Percentiles rank a stretch among this genome's conserved stretches.
These are phyloP conservation scores for Aureobasidium sp. DNA, from an alignment of 2,329 filamentous ascomycete genomes.

Conservation along the genomic window DNA sequence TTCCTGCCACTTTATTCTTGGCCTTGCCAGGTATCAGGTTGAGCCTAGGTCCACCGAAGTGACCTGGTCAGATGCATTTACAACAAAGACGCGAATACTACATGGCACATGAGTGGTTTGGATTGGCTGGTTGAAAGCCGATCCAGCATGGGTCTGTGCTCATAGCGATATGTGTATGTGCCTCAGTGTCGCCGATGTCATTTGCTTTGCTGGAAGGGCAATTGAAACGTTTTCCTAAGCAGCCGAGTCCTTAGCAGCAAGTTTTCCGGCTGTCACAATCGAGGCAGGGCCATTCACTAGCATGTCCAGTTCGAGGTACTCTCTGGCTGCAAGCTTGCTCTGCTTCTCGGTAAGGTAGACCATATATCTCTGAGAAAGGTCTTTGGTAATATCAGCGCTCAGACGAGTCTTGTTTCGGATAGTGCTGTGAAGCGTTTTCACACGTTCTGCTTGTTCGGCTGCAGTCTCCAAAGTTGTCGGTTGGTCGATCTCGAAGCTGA, in stretches of 20 bases:
- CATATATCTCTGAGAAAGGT: slow-evolving; percentile 73
- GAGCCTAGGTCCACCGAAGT: background rate
- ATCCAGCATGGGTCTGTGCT: background rate
- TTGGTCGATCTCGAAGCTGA: slow-evolving; percentile 83
- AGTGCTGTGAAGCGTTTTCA: slow-evolving; percentile 73
- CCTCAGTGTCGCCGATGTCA: background rate
- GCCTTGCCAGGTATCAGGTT: background rate
- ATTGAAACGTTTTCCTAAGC: background rate
- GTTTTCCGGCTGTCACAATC: slow-evolving; percentile 11
- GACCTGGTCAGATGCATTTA: background rate
- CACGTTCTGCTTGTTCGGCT: slow-evolving; percentile 58
- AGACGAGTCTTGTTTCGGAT: slow-evolving; percentile 68
- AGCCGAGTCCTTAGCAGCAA: background rate
- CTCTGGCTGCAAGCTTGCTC: slow-evolving; percentile 74
- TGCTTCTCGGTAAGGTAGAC: slow-evolving; percentile 77
- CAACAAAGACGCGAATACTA: background rate
- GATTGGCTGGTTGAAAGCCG: slow-evolving; percentile 14
- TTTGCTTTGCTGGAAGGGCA: background rate
- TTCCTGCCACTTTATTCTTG: background rate
- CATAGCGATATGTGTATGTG: background rate
- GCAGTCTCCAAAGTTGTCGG: slow-evolving; percentile 61
- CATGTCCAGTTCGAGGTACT: slow-evolving; percentile 74
- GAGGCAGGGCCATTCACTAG: slow-evolving; percentile 68
- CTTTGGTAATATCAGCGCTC: slow-evolving; percentile 59
- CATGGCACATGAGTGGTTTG: background rate